phyloP scores from a whole-genome alignment of 306 rosid genomes.

The Quercus robur region DNA sequence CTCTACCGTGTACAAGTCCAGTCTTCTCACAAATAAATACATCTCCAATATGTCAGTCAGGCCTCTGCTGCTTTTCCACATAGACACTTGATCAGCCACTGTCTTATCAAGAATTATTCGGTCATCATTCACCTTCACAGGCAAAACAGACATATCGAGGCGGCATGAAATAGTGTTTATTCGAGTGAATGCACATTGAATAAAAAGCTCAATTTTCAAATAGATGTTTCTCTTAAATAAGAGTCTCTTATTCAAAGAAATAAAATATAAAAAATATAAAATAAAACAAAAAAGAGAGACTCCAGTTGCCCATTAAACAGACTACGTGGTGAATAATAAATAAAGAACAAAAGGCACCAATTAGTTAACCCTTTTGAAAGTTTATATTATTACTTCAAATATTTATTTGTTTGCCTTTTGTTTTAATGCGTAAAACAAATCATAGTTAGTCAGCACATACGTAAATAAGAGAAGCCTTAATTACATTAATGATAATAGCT shows the following conservation, averaged over 20 bases:
- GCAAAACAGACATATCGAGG: conserved; percentile 4
- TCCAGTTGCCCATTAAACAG: not conserved
- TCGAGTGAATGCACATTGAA: not conserved
- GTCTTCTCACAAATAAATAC: conserved; percentile 93
- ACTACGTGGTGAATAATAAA: not conserved
- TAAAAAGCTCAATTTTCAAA: not conserved
- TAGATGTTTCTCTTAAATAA: not conserved
- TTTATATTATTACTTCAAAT: too few species aligned
- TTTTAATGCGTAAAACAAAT: too few species aligned
- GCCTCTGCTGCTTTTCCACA: conserved; percentile 85
- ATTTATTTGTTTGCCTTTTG: too few species aligned
- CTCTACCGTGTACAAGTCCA: conserved; percentile 90
- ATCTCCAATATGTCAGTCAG: conserved; percentile 84
- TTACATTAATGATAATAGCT: too few species aligned
- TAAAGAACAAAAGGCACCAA: not conserved
- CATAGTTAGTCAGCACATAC: too few species aligned
- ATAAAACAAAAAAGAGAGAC: not conserved
- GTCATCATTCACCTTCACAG: conserved; percentile 71
- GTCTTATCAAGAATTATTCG: conserved; percentile 81
- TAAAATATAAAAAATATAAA: not conserved
- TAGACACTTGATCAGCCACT: conserved; percentile 85
- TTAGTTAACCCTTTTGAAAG: too few species aligned
- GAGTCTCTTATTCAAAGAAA: not conserved
- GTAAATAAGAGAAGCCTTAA: too few species aligned
- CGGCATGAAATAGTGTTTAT: not conserved